Base-by-base conservation (phyloP, 2,329 filamentous ascomycete genomes). In the Talaromyces sp. region DNA sequence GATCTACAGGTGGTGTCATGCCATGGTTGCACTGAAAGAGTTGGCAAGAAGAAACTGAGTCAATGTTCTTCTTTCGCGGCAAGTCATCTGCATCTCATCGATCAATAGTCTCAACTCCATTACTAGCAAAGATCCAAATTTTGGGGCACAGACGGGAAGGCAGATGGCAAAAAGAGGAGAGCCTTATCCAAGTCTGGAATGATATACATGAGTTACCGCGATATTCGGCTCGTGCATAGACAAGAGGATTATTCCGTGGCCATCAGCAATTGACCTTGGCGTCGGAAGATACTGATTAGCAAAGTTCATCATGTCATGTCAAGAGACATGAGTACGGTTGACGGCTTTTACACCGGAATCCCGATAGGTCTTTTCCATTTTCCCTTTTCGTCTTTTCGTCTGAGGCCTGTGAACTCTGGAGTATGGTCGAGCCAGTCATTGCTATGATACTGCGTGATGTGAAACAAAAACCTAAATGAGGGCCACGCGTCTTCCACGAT, bases 81-180 rank as follows among this genome's bases (percentile, higher is more conserved):
- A 37, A 56, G 31, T 19, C 50, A 56, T 11, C 50, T 56, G 52
- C 33, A 56, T 16, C 33, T 56, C 52, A 56, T 56, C 16, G 33
- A 56, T 37, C 52, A 39, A 56, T 56, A 56, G 50, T 56, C 50
- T 56, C 52, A 39, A 37, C 19, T 35, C 2, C 33, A 56, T 56
- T 33, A 39, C 52, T 56, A 39, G 31, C 33, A 37, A 39, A 54
- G 31, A 13, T 10, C 16, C 19, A 35, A 19, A 35, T 22, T 54
- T 52, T 52, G 49, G 27, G 49, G 16, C 13, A n/a, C 49, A 33
- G 24, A 54, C 27, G 27, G 27, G 50, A 33, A 14, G 10, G 11
- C 16, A 54, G 31, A 54, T 16, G 27, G 13, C 13, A 33, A 54
- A 19, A 54, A 33, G 27, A 54, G 27, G 27, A 35, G 50, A 37